Base-by-base conservation (phyloP, 2,329 filamentous ascomycete species). In the Ceratocystis colombiana region DNA sequence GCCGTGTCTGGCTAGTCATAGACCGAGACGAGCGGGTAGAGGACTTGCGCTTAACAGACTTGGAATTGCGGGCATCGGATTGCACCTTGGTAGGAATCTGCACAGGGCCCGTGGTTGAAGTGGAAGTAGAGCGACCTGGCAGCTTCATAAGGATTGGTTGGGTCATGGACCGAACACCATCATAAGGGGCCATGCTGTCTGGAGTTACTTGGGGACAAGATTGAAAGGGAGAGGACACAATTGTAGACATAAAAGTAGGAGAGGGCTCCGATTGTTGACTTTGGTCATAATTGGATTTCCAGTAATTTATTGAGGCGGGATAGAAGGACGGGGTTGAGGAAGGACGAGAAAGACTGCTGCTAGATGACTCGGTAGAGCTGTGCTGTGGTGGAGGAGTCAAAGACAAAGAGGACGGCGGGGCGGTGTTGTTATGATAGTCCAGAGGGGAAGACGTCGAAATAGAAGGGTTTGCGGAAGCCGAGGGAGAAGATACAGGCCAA, bases 41-140 rank as follows among this genome's bases (percentile, higher is more conserved):
- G 25, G 66, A 67, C 30, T 64, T 53, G 44, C 66, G 66, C 44
- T 67, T 67, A n/a, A 55, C 53, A 41, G 55, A 45, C 64, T 53
- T 62, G 28, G 33, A 20, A 25, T 33, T 15, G 3, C 44, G 66
- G 45, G 62, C 10, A 45, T 64, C 20, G 33, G 37, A n/a, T 41
- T 66, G 64, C 12, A 55, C 10, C 68, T 75, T 78, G 59, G 74
- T 73, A 48, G 82, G 82, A 61, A 84, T 84, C 72, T 83, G 79
- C 20, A 84, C 80, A 0, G 82, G 82, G 68, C 77, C 79, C 22
- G 80, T 79, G 25, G 80, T 62, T 8, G 64, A 62, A 17, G 59
- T 57, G 2, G 64, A 33, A 20, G 46, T 57, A 10, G 66, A 64
- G 17, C 20, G 50, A 74, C 53, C 46, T 44, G 66, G 46, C 25